Base-by-base conservation (phyloP, 2,329 filamentous ascomycete species). In the Fusarium brevicatenulatum region DNA sequence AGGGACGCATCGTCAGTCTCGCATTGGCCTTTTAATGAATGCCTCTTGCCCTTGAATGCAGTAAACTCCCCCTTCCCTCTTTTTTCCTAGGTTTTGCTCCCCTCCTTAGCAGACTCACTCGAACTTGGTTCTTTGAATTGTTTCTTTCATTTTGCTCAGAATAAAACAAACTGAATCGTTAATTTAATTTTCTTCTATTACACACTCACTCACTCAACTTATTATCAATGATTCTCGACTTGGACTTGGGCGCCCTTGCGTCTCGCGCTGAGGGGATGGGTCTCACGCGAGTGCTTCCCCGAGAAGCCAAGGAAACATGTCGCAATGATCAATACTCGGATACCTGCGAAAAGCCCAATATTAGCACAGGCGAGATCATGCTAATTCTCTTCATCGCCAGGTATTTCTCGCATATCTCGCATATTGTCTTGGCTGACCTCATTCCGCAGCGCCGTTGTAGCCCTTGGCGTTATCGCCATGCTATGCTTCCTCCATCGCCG, bases 311-410 rank as follows among this genome's bases (percentile, higher is more conserved):
- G 53, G 63, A 75, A 34, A 66, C 71, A 39, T 77, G 76, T 47
- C 64, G 47, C 39, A 43, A 66, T 18, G 47, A 63, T n/a, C 30
- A 44, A n/a, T 37, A 63, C 28, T 67, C 65, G 50, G 69, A 77
- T 52, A 65, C 67, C 16, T 77, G 76, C 63, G 76, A 78, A 57
- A 78, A 78, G 52, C 68, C 76, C 3, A 56, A 55, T 7, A 34
- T 71, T 2, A 66, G 73, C 4, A 67, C 69, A n/a, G 68, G 68
- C 10, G 55, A 66, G 9, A 53, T 68, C 9, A 50, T 78, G 15
- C 37, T 76, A 19, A 44, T 70, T 7, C 50, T 77, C n/a, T 28
- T 71, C 10, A n/a, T 68, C 25, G 66, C 65, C 9, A 62, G 67
- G 76, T 77, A 70, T 25, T 32, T 40, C 4, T 4, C 6, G 16